A percentile compares a stretch with the other conserved stretches of the same genome.
Conservation (phyloP, 768 basidiomycete species). For the Paxillus involutus region DNA sequence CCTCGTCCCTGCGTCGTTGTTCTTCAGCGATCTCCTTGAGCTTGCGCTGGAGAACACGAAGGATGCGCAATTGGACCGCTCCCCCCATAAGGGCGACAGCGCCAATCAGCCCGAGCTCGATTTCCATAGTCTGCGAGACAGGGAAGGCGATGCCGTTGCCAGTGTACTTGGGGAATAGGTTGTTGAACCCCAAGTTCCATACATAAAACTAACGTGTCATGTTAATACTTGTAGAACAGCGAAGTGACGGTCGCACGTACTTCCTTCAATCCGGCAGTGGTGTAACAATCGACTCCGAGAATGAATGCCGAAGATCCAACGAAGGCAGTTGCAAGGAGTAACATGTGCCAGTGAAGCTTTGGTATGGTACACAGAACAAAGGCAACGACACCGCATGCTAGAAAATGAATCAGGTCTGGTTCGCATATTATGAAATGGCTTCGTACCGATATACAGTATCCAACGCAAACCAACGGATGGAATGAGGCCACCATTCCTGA, state of each 20-base stretch:
- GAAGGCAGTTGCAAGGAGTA: slow-evolving; percentile 84
- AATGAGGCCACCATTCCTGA: slow-evolving; percentile 81
- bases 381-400: slow-evolving; percentile 71
- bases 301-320: slow-evolving; percentile 92
- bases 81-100: slow-evolving; percentile 84
- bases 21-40: slow-evolving; percentile 79
- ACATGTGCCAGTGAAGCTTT: slow-evolving; percentile 82
- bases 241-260: slow-evolving; percentile 37
- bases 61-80: slow-evolving; percentile 87
- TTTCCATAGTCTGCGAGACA: slow-evolving; percentile 87
- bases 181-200: slow-evolving; percentile 88
- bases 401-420: slow-evolving; percentile 12
- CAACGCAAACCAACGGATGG: slow-evolving; percentile 76
- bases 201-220: slow-evolving; percentile 73
- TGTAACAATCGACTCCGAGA: slow-evolving; percentile 91
- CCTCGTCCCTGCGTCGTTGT: slow-evolving; percentile 67
- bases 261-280: slow-evolving; percentile 91
- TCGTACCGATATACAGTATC: slow-evolving; percentile 82
- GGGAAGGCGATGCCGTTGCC: slow-evolving; percentile 72
- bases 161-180: slow-evolving; percentile 76
- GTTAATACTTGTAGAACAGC: slow-evolving; percentile 8
- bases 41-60: slow-evolving; percentile 76
- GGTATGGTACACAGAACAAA: slow-evolving; percentile 86
- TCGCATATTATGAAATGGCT: slow-evolving; percentile 18
- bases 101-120: slow-evolving; percentile 86